Percentiles rank a stretch among this genome's conserved stretches.
These are phyloP conservation scores for Hemileccinum rubropunctum DNA, from an alignment of 768 basidiomycete species.

Conservation along the genomic window DNA sequence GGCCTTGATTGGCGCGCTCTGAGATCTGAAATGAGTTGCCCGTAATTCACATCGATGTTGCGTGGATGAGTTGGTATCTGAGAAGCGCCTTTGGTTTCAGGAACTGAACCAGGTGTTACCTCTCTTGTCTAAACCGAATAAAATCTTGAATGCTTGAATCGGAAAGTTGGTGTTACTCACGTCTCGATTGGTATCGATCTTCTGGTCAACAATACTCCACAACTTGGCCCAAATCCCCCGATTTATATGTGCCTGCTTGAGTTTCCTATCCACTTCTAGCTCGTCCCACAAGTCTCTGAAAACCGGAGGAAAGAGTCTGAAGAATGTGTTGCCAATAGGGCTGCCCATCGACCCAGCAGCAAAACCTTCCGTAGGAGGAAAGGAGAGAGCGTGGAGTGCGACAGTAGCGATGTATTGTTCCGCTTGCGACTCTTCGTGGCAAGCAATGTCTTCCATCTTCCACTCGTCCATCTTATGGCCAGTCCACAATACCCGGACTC, in stretches of 20 bases:
- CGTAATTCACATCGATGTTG: conserved; percentile 29
- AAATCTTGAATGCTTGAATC: background rate
- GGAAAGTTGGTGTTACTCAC: conserved; percentile 31
- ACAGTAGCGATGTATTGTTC: conserved; percentile 88
- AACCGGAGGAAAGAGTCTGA: conserved; percentile 73
- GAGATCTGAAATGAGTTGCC: conserved; percentile 59
- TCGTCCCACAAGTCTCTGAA: conserved; percentile 94
- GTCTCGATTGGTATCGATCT: conserved; percentile 42
- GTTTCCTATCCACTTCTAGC: conserved; percentile 63
- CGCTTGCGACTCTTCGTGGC: conserved; percentile 73
- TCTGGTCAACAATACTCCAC: conserved; percentile 59
- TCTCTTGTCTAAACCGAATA: conserved; percentile 16
- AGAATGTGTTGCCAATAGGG: conserved; percentile 58
- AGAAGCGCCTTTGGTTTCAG: conserved; percentile 16
- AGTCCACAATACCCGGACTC: conserved; percentile 72
- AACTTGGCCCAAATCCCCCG: conserved; percentile 70
- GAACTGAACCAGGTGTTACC: conserved; percentile 16
- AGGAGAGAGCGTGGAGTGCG: conserved; percentile 78
- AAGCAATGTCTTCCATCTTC: conserved; percentile 85
- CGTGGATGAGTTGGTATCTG: conserved; percentile 3
- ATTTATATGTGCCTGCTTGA: conserved; percentile 60
- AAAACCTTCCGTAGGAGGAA: conserved; percentile 63
- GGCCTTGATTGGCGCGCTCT: conserved; percentile 55
- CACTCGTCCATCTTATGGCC: conserved; percentile 59
- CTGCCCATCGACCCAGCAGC: conserved; percentile 45